Percentiles rank a stretch among this genome's conserved stretches.
These are phyloP conservation scores for Leishmania lainsoni DNA, from an alignment of 208 protist genomes.

Conservation along the genomic window DNA sequence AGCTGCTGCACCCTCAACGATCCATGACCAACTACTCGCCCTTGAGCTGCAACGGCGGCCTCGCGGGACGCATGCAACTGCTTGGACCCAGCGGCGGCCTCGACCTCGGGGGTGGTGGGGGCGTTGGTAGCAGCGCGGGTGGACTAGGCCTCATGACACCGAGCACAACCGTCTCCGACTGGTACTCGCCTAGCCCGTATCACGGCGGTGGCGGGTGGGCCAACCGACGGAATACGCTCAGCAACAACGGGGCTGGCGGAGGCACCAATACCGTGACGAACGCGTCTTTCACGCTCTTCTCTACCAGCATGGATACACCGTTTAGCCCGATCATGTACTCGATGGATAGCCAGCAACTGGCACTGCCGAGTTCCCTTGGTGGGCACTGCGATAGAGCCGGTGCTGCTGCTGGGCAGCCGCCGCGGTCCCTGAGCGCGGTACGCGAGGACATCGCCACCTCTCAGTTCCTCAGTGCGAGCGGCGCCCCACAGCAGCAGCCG, in stretches of 20 bases:
- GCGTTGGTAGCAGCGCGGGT: background rate
- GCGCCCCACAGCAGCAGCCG: background rate
- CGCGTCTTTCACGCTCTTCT: slow-evolving; percentile 76
- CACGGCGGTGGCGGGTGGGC: slow-evolving; percentile 1
- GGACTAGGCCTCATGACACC: slow-evolving; percentile 15
- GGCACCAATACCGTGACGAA: slow-evolving; percentile 26
- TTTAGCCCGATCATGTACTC: slow-evolving; percentile 91
- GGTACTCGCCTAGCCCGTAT: slow-evolving; percentile 22
- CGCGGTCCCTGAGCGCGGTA: slow-evolving; percentile 21
- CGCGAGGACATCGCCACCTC: slow-evolving; percentile 5
- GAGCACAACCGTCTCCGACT: slow-evolving; percentile 22
- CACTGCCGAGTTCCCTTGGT: slow-evolving; percentile 18
- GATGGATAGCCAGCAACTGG: slow-evolving; percentile 50
- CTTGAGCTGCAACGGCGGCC: slow-evolving; percentile 22
- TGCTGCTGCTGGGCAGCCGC: slow-evolving; percentile 7
- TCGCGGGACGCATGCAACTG: slow-evolving; percentile 16
- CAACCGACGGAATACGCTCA: background rate
- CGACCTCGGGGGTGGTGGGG: slow-evolving; percentile 2
- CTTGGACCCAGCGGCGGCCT: slow-evolving; percentile 13
- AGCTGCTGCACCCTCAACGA: slow-evolving; percentile 37
- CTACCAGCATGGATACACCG: slow-evolving; percentile 74
- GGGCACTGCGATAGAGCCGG: slow-evolving; percentile 8
- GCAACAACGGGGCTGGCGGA: background rate
- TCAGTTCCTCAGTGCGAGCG: background rate
- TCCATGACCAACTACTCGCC: slow-evolving; percentile 21